phyloP scores from a whole-genome alignment of 2,329 filamentous ascomycete species.

The Colletotrichum tamarilloi region DNA sequence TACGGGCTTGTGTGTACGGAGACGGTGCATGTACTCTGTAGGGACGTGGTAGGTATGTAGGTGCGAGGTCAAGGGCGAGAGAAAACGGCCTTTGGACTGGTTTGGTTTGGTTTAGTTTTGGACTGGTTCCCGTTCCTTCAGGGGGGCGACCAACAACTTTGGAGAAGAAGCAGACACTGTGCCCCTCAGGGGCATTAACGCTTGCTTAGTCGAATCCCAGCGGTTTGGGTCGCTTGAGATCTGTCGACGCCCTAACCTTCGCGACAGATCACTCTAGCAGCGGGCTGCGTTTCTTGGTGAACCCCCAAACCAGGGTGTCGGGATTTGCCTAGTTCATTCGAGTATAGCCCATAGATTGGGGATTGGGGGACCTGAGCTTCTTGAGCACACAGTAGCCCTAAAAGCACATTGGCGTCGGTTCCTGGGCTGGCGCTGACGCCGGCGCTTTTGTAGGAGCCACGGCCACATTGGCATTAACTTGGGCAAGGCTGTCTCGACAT shows the following conservation, averaged over 20 bases:
- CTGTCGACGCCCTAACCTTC: constrained; percentile 38
- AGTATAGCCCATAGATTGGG: constrained; percentile 16
- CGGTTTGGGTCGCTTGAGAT: constrained; percentile 38
- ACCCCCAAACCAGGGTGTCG: constrained; percentile 37
- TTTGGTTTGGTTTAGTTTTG: neutral
- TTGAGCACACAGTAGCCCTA: constrained; percentile 8
- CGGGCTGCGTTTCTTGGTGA: constrained; percentile 37
- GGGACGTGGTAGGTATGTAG: neutral
- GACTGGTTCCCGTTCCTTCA: constrained; percentile 9
- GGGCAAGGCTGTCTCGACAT: neutral
- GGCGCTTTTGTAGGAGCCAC: neutral
- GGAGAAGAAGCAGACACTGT: constrained; percentile 30
- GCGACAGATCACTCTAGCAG: constrained; percentile 37
- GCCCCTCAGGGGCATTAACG: constrained; percentile 36
- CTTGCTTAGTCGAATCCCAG: constrained; percentile 37
- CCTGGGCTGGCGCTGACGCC: constrained; percentile 7
- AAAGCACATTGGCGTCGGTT: constrained; percentile 27
- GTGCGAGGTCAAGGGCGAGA: constrained; percentile 20
- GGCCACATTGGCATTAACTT: constrained; percentile 8
- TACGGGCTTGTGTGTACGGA: neutral
- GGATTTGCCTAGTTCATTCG: constrained; percentile 34
- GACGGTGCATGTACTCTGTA: neutral
- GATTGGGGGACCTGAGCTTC: constrained; percentile 25
- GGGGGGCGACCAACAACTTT: constrained; percentile 21
- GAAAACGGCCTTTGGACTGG: constrained; percentile 23